Conservation (phyloP, 345 rosid genomes). For the Arabidopsis suecica region DNA sequence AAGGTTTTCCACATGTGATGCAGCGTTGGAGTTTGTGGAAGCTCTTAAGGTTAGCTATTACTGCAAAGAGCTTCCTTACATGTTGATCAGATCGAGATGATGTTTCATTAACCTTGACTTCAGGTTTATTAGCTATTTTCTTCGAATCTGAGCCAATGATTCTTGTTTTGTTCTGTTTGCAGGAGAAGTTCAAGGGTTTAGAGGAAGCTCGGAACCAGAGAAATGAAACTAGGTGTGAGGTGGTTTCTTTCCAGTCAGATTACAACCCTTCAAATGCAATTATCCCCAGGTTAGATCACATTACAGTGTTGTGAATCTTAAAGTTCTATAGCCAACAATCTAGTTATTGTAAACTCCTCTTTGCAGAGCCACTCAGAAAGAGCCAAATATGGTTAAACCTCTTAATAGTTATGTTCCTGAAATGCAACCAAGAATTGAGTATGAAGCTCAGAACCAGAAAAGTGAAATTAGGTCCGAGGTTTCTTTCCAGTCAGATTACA, state of each 20-base stretch:
- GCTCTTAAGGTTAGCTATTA: constrained; percentile 59
- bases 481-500: background rate
- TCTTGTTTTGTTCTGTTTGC: constrained; percentile 37
- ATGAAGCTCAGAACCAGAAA: constrained; percentile 28
- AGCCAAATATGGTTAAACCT: constrained; percentile 39
- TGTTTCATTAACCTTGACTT: constrained; percentile 14
- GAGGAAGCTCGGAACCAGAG: constrained; percentile 46
- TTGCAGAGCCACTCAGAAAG: constrained; percentile 54
- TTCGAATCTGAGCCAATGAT: constrained; percentile 20
- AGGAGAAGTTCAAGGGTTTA: constrained; percentile 55
- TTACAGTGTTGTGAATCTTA: background rate
- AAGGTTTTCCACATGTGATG: constrained; percentile 61
- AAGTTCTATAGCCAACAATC: constrained; percentile 9
- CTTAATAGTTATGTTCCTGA: constrained; percentile 12
- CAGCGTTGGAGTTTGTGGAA: constrained; percentile 59
- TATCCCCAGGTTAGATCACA: constrained; percentile 53
- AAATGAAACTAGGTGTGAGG: constrained; percentile 51
- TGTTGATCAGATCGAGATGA: constrained; percentile 15
- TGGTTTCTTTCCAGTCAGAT: constrained; percentile 57
- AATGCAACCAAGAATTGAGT: constrained; percentile 44
- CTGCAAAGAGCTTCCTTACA: constrained; percentile 8
- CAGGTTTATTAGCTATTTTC: constrained; percentile 15
- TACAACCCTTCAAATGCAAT: constrained; percentile 45
- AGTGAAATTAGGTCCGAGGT: background rate
- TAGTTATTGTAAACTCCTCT: constrained; percentile 24